Conservation (phyloP, 441 rosid genomes). For the Rhodomyrtus psidioides region DNA sequence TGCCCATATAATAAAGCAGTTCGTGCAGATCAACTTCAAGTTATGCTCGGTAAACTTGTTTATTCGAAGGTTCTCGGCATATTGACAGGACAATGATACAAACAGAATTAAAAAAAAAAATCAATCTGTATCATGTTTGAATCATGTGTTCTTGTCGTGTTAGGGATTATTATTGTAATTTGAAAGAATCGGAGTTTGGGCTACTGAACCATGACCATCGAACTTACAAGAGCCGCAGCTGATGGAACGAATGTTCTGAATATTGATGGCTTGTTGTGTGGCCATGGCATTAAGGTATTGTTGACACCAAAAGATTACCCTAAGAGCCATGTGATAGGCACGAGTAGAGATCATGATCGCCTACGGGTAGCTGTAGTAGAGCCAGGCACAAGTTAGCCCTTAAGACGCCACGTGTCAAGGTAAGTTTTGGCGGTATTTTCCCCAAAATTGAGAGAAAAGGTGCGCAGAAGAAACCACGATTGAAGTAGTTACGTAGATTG, state of each 20-base stretch:
- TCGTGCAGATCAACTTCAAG: neutral
- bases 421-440: too few species aligned
- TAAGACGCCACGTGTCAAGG: too few species aligned
- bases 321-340: too few species aligned
- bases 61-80: neutral
- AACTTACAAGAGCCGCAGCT: neutral
- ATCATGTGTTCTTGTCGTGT: neutral
- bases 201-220: neutral
- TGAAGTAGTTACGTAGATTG: too few species aligned
- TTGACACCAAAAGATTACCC: too few species aligned
- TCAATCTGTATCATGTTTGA: neutral
- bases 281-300: neutral
- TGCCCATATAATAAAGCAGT: neutral
- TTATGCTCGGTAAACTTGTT: neutral
- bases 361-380: too few species aligned
- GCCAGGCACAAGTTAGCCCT: too few species aligned
- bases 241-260: neutral
- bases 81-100: neutral
- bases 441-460: too few species aligned
- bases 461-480: too few species aligned
- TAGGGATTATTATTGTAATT: neutral
- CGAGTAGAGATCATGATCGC: too few species aligned
- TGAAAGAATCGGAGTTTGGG: neutral
- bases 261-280: neutral
- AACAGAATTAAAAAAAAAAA: neutral